A percentile compares a stretch with the other conserved stretches of the same genome.
Conservation (phyloP, 2,329 filamentous ascomycete genomes). For the Claviceps spartinae region DNA sequence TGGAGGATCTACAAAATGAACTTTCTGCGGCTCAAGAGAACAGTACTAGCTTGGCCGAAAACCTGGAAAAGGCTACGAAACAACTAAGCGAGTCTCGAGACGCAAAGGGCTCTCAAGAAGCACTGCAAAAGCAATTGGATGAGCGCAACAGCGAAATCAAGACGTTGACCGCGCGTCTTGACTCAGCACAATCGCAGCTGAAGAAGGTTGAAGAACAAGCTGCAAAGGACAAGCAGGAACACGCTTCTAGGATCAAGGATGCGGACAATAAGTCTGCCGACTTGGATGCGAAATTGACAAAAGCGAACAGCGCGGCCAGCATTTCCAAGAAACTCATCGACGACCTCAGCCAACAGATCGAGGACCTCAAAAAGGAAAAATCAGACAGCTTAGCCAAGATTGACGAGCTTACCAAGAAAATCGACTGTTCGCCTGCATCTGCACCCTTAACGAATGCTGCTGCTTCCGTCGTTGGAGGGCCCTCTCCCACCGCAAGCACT, state of each 20-base stretch:
- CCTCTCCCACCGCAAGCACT: constrained; percentile 11
- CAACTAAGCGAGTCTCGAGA: constrained; percentile 42
- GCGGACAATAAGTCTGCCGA: constrained; percentile 22
- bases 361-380: constrained; percentile 20
- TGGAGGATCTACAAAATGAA: constrained; percentile 55
- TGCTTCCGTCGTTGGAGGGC: constrained; percentile 10
- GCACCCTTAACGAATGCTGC: constrained; percentile 10
- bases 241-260: constrained; percentile 21
- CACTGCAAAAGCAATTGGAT: constrained; percentile 36
- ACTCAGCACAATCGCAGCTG: constrained; percentile 29
- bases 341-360: constrained; percentile 24
- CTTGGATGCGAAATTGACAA: constrained; percentile 28
- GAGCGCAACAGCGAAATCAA: constrained; percentile 34
- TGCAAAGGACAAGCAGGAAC: constrained; percentile 18
- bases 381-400: constrained; percentile 19
- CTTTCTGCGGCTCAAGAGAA: constrained; percentile 60
- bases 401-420: constrained; percentile 29
- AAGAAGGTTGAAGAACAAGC: constrained; percentile 27
- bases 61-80: constrained; percentile 51
- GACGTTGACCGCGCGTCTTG: constrained; percentile 34
- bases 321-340: constrained; percentile 29
- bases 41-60: constrained; percentile 50
- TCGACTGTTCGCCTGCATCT: constrained; percentile 18
- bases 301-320: constrained; percentile 24
- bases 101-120: constrained; percentile 24